A percentile compares a stretch with the other conserved stretches of the same genome.
These are phyloP conservation scores for Penstemon eatonii DNA, from an alignment of 257 asterid species.

Conservation along the genomic window DNA sequence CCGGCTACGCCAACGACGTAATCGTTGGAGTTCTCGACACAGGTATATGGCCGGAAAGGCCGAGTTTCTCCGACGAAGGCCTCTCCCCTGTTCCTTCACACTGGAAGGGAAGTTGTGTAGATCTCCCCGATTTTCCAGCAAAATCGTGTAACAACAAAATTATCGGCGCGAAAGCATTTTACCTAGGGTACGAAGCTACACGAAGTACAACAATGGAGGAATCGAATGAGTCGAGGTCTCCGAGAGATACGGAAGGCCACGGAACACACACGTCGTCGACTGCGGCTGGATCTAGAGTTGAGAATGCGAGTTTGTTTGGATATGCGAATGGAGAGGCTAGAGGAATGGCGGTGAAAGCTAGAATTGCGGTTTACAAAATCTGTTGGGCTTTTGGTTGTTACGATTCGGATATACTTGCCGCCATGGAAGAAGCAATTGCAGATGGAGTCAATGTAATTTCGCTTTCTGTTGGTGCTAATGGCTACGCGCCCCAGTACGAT, in stretches of 20 bases:
- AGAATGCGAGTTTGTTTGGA: constrained; percentile 71
- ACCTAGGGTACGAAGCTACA: constrained; percentile 59
- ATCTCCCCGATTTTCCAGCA: constrained; percentile 52
- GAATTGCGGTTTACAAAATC: constrained; percentile 83
- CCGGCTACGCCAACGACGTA: constrained; percentile 82
- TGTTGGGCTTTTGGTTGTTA: constrained; percentile 79
- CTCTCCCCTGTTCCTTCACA: constrained; percentile 59
- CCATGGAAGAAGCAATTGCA: constrained; percentile 70
- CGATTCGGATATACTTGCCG: constrained; percentile 88
- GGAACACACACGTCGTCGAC: constrained; percentile 96
- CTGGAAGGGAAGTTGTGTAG: constrained; percentile 86
- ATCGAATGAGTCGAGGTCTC: constrained; percentile 51
- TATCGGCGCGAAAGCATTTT: constrained; percentile 75
- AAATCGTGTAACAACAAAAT: constrained; percentile 62
- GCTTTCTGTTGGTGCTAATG: constrained; percentile 75
- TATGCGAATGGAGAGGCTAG: constrained; percentile 84
- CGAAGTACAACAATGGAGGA: constrained; percentile 40
- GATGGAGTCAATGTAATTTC: constrained; percentile 88
- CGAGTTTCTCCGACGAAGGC: constrained; percentile 79
- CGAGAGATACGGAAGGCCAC: constrained; percentile 94
- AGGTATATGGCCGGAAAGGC: constrained; percentile 92
- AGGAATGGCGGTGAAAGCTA: constrained; percentile 88
- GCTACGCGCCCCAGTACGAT: constrained; percentile 66
- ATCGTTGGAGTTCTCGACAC: constrained; percentile 84
- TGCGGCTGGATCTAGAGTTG: constrained; percentile 78